Evolutionary conservation across 257 asterid species (phyloP).

Genomic region (Capsicum baccatum): DNA sequence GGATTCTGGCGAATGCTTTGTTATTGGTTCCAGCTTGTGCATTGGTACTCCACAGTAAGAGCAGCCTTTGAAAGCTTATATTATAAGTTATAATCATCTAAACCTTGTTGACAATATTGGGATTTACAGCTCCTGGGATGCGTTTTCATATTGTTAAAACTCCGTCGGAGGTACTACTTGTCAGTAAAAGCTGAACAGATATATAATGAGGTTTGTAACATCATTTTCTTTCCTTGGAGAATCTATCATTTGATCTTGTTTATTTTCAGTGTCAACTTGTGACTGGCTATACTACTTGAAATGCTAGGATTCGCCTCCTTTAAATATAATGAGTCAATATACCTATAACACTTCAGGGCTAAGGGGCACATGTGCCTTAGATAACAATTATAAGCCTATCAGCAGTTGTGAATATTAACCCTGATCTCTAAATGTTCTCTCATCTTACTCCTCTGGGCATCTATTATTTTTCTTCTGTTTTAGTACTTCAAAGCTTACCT

Average conservation of each 20-base stretch:
- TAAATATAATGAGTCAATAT: slow-evolving; percentile 4
- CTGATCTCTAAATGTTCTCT: neutral
- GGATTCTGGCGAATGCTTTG: slow-evolving; percentile 66
- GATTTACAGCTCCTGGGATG: slow-evolving; percentile 82
- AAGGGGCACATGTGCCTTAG: neutral
- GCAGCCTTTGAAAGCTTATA: slow-evolving; percentile 52
- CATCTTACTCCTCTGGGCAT: neutral
- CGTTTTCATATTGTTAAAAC: slow-evolving; percentile 53
- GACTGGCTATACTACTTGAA: slow-evolving; percentile 9
- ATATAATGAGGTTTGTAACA: slow-evolving; percentile 67
- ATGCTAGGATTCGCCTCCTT: slow-evolving; percentile 18
- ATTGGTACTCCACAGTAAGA: slow-evolving; percentile 64
- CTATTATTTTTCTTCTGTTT: neutral
- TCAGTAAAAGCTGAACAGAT: slow-evolving; percentile 77
- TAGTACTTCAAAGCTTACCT: neutral
- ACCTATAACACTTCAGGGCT: neutral
- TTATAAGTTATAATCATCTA: slow-evolving; percentile 45
- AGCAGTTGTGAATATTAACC: neutral
- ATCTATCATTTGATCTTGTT: slow-evolving; percentile 14
- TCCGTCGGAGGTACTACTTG: slow-evolving; percentile 52
- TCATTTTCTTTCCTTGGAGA: slow-evolving; percentile 24
- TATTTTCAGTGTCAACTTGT: slow-evolving; percentile 21
- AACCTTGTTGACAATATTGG: slow-evolving; percentile 61
- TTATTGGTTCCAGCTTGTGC: slow-evolving; percentile 65
- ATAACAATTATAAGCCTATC: neutral